Evolutionary conservation across 768 basidiomycete genomes (phyloP).

Genomic region (Cyclocybe cylindracea): DNA sequence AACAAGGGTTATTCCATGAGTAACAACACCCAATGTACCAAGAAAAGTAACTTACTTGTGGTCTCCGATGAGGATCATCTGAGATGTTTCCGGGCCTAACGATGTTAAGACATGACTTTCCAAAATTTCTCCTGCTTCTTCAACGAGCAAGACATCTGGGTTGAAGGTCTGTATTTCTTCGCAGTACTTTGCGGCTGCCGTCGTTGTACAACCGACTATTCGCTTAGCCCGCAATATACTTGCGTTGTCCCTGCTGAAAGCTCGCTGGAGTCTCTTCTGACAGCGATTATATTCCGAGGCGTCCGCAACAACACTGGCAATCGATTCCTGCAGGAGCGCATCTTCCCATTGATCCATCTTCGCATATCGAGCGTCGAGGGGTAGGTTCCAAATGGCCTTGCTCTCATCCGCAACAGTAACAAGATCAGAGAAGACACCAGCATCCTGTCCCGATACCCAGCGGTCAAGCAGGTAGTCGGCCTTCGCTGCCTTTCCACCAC

Average conservation of each 20-base stretch:
- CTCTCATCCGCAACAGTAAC: not conserved
- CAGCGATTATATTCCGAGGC: conserved; percentile 8
- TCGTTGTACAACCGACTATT: conserved; percentile 70
- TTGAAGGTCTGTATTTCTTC: conserved; percentile 44
- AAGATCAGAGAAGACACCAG: conserved; percentile 36
- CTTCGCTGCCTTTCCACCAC: conserved; percentile 32
- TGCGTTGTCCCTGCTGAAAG: conserved; percentile 12
- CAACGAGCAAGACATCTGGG: conserved; percentile 61
- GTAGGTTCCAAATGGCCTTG: conserved; percentile 1
- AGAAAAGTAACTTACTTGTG: conserved; percentile 54
- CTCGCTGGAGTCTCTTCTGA: conserved; percentile 4
- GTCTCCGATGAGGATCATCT: conserved; percentile 70
- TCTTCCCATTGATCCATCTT: conserved; percentile 4
- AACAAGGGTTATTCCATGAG: not conserved
- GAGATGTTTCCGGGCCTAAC: conserved; percentile 42
- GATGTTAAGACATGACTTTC: conserved; percentile 69
- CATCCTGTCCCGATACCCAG: conserved; percentile 46
- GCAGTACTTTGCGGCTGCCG: conserved; percentile 64
- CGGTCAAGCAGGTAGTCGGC: conserved; percentile 41
- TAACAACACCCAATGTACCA: no score
- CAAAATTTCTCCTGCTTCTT: conserved; percentile 74
- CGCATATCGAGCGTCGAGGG: not conserved
- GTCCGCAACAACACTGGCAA: not conserved
- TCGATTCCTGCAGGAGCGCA: conserved; percentile 1
- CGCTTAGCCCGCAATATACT: conserved; percentile 44